Percentiles rank a stretch among this genome's conserved stretches.
phyloP scores from a whole-genome alignment of 345 rosid genomes.

The Camelina laxa region DNA sequence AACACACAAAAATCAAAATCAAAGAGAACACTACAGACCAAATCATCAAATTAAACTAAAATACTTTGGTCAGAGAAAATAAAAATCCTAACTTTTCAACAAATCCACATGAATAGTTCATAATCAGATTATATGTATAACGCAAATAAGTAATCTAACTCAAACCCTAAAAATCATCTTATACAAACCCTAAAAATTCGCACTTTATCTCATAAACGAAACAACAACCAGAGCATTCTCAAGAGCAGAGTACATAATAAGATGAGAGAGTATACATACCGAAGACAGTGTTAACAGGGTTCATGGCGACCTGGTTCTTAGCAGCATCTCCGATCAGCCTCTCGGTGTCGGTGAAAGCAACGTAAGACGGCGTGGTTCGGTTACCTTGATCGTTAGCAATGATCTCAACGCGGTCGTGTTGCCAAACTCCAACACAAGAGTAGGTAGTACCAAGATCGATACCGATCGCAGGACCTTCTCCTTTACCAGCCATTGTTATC shows the following conservation, averaged over 20 bases:
- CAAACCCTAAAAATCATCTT: too few relatives aligned
- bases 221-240: too few relatives aligned
- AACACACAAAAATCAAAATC: too few relatives aligned
- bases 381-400: constrained; percentile 50
- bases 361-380: constrained; percentile 45
- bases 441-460: constrained; percentile 49
- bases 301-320: constrained; percentile 56
- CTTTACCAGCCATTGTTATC: constrained; percentile 28
- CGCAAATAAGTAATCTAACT: too few relatives aligned
- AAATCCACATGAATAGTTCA: not conserved
- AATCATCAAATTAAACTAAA: not conserved
- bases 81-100: not conserved
- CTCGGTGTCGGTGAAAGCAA: constrained; percentile 51
- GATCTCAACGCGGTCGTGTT: constrained; percentile 47
- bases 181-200: not conserved
- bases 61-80: not conserved
- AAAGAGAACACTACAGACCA: not conserved
- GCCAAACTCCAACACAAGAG: constrained; percentile 51
- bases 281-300: constrained; percentile 52
- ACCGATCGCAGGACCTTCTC: constrained; percentile 45
- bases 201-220: not conserved
- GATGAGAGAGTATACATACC: constrained; percentile 41
- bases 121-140: too few relatives aligned
- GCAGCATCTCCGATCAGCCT: constrained; percentile 53
- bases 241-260: not conserved